Evolutionary conservation across 257 asterid genomes (phyloP), one percentile per base, ranked within the genome.

Genomic region (Solanum commersonii): DNA sequence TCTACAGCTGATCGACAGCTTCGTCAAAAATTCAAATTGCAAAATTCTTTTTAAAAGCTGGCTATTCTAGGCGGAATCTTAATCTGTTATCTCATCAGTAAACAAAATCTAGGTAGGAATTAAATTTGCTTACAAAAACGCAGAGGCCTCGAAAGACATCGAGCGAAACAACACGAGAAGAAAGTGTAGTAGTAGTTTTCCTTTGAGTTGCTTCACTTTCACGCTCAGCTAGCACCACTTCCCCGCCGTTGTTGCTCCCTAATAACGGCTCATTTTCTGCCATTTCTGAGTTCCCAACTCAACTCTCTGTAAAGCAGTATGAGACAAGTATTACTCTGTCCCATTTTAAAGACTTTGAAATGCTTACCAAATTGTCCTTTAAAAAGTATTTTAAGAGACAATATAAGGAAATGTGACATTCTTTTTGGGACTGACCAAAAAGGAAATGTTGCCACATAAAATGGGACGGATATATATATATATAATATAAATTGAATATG

Each of bases 121-220:
- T 38, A 18, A 89, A 86, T 37, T 34, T 78, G 65, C 86, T 90
- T 92, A 94, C 97, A 83, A 93, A 88, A 70, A 93, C 93, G 81
- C 92, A 91, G 18, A 93, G 93, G 89, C 95, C 95, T n/a, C 95
- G 93, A 35, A 93, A 94, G 22, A 93, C 95, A 88, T 93, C 95
- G 88, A 94, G 91, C 52, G 95, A 93, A 65, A 92, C 93, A 63
- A 92, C 73, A 68, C 95, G 96, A 87, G 90, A 90, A 74, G 70
- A 16, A 87, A 89, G 89, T 73, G 37, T 6, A 16, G 40, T 10
- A 84, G 44, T 10, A 84, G 44, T 70, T 84, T 87, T 92, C 31
- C 84, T 84, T 22, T 79, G 63, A 38, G 60, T 88, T 68, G 73
- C 88, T 70, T 34, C 72, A 11, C 46, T 46, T 73, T 88, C 91